Evolutionary conservation across 352 stramenopile species (phyloP), one percentile per base, ranked within the genome.

Genomic region (Pythium phragmiticola): DNA sequence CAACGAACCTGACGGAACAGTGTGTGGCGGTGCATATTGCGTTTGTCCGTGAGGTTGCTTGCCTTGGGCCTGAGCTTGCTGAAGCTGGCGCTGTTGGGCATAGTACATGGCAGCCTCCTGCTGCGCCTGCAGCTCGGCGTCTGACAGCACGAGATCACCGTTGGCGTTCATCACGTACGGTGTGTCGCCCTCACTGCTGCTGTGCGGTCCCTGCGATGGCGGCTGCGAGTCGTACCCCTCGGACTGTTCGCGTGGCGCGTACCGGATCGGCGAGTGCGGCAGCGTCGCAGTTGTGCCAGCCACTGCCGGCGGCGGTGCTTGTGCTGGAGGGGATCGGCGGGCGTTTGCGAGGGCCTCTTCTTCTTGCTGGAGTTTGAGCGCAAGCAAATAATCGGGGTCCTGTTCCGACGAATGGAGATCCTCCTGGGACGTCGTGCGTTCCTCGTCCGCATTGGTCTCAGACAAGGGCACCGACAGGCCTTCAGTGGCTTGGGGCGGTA

Each of bases 291-390:
- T 54, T 9, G 50, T 63, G 2, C 53, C 16, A 0, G 21, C 36
- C 5, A 55, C 30, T 65, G 16, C 30, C 13, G 21, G 39, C 12
- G 45, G 23, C 13, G 50, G 42, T 11, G 42, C 4, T 17, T 12
- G 8, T 39, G 49, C 19, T 13, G 49, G 3, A 16, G 33, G 34
- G 16, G 52, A 43, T 36, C 58, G 49, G 36, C 36, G 37, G 4
- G 34, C 50, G 28, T 48, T 11, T 55, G 63, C 34, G 65, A 76
- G 33, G 28, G 64, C 60, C 56, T 95, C 80, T 68, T 96, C 86
- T 75, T 96, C 82, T 47, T 89, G 73, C 55, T 93, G 86, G 3
- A 95, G 71, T 28, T 74, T 80, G 39, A 94, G 65, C 1, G 88
- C 88, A 8, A 94, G 54, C 8, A 91, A 51, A 53, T 82, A 93